Evolutionary conservation across 2,329 filamentous ascomycete genomes (phyloP), one percentile per base, ranked within the genome.

Genomic region (Cladosporium sp.): DNA sequence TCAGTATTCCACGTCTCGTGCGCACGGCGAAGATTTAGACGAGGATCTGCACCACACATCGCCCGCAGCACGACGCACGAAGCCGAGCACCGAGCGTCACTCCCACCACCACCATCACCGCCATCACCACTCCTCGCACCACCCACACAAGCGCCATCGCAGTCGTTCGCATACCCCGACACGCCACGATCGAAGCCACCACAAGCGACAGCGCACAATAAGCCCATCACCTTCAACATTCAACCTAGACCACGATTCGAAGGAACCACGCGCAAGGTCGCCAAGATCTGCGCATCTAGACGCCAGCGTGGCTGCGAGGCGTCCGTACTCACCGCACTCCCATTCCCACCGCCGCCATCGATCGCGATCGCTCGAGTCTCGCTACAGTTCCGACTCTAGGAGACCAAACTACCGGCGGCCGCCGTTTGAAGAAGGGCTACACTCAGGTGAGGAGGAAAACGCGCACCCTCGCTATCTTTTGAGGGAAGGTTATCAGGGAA

Each of bases 311-410:
- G 57, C 56, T 48, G 43, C 50, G 20, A 52, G 51, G 36, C 52
- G 55, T 35, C 30, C 43, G 38, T 65, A 67, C 52, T 58, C 62
- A 20, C 68, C 70, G 57, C 59, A 68, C 22, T 63, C 63, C 29
- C 51, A 63, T 11, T 56, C 59, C 49, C 69, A 67, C 35, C 69
- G 66, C 40, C 69, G 69, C 50, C 46, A 33, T 38, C 56, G 61
- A 42, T 74, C 71, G 30, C 67, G 60, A 12, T 73, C 72, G 12
- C 59, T 56, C 52, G 69, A 72, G 38, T 69, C 67, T 25, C 59
- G 64, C 46, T 69, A 70, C 55, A 57, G 62, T 47, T 57, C 60
- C 18, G 61, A 62, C 32, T 54, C 64, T 32, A 58, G 59, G 43
- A 60, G 63, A 50, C 53, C 53, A 41, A 61, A 66, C 18, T 32